Evolutionary conservation across 2,329 filamentous ascomycete genomes (phyloP), one percentile per base, ranked within the genome.

Genomic region (Colletotrichum graminicola): DNA sequence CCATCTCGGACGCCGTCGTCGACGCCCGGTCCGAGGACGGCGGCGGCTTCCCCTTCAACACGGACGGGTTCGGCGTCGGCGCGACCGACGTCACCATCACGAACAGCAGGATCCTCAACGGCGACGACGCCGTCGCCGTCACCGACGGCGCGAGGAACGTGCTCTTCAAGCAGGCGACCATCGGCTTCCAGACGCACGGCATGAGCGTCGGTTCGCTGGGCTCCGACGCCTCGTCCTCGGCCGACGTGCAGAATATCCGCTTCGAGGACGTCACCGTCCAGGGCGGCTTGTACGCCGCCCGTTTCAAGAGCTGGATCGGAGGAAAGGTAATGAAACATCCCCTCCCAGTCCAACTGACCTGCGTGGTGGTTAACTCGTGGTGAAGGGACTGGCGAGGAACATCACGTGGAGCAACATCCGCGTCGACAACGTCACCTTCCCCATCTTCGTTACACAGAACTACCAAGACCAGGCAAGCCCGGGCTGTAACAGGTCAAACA

Each of bases 381-480:
- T 76, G 29, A 2, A 81, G 67, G 83, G 83, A 2, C 76, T 84
- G 7, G 82, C 79, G 7, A 80, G 79, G 74, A 83, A 83, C 62
- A 77, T 85, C 55, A 82, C 79, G 41, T 85, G 83, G 83, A 79
- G 78, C 62, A 82, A 84, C 71, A 82, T 84, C 63, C 75, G 80
- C 7, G 73, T 80, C 16, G 81, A 80, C 74, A 85, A 84, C 67
- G 83, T 84, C 39, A 81, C 82, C 0, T 84, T 84, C 72, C 83
- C 83, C 1, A 81, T 84, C 66, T 84, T 83, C 66, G 82, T 84
- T n/a, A 84, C 82, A 3, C 82, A 84, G 75, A 83, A 79, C 49
- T 85, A 85, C 74, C 75, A 76, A 71, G 80, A 85, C 66, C 82
- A 84, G 73, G 78, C 62, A 39, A 74, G 47, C 77, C n/a, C 77